Evolutionary conservation across 2,329 filamentous ascomycete genomes (phyloP), one percentile per base, ranked within the genome.

Genomic region (Fusarium cyanostomum): DNA sequence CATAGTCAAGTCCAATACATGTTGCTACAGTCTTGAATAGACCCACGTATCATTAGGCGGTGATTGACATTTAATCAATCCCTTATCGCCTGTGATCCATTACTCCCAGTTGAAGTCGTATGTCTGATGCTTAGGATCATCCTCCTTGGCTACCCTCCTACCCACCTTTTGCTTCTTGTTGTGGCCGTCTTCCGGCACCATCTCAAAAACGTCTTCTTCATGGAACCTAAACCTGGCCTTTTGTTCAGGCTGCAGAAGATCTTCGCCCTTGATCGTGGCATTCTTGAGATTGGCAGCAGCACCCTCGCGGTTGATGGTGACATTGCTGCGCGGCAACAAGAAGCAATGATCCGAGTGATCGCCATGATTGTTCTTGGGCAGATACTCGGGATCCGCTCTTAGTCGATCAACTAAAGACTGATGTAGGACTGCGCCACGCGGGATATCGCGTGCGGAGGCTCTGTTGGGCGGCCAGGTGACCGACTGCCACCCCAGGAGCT

Each of bases 391-490:
- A 61, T 62, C 2, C 15, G 75, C 69, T 3, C 57, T 46, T 21
- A 79, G 65, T 16, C 77, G 69, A 68, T 73, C 74, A 7, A 77
- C 27, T 4, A 79, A 56, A 11, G 76, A 78, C 44, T 75, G 74
- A 31, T 80, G 78, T 0, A 80, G 55, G 0, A 77, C 74, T 0
- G 78, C 78, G 31, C 78, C 73, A 8, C 56, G 62, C 0, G 78
- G 78, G 12, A 80, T 79, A 30, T 80, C 78, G 6, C 78, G 76
- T 4, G 72, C 59, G 2, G 62, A 56, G 8, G 77, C 78, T 9
- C 42, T 66, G 63, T 80, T 79, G 26, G 77, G 74, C 3, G 77
- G 77, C 50, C 77, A 79, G 26, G 75, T 73, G 4, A 75, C 66
- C 9, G 58, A 51, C n/a, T 62, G 57, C 59, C 59, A 62, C 7